These are phyloP conservation scores for Starmerella powellii DNA, from an alignment of 805 yeast species.

Conservation along the genomic window DNA sequence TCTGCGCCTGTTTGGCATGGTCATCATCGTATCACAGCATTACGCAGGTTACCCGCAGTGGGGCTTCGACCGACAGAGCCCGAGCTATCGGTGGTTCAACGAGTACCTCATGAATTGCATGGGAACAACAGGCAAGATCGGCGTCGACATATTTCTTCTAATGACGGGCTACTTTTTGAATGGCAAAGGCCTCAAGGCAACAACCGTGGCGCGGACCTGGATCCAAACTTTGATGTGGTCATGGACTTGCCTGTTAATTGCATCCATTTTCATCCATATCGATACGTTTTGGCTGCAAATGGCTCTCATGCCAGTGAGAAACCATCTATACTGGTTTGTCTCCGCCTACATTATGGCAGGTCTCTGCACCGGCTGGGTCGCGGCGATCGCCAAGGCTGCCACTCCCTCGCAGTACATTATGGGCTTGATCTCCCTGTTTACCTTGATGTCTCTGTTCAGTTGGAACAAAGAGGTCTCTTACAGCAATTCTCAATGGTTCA, in stretches of 20 bases:
- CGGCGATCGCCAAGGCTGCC: slow-evolving; percentile 1
- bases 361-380: slow-evolving; percentile 11
- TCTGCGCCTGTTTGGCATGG: slow-evolving; percentile 14
- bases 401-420: slow-evolving; percentile 8
- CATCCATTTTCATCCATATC: not conserved
- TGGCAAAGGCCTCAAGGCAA: slow-evolving; percentile 4
- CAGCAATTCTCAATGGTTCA: slow-evolving; percentile 11
- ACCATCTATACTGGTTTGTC: slow-evolving; percentile 14
- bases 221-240: slow-evolving; percentile 13
- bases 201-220: slow-evolving; percentile 14
- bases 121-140: slow-evolving; percentile 13
- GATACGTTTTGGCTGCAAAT: not conserved
- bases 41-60: slow-evolving; percentile 6
- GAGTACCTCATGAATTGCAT: slow-evolving; percentile 5
- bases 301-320: slow-evolving; percentile 4
- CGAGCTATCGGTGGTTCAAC: slow-evolving; percentile 4
- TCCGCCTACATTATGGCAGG: slow-evolving; percentile 8
- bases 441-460: slow-evolving; percentile 1
- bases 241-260: slow-evolving; percentile 1
- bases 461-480: slow-evolving; percentile 6
- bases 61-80: slow-evolving; percentile 4
- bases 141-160: slow-evolving; percentile 12
- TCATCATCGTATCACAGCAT: slow-evolving; percentile 11
- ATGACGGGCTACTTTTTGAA: slow-evolving; percentile 14
- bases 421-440: slow-evolving; percentile 3